Base-by-base conservation (phyloP, 495 filamentous ascomycete species). In the Podospora pseudocomata region DNA sequence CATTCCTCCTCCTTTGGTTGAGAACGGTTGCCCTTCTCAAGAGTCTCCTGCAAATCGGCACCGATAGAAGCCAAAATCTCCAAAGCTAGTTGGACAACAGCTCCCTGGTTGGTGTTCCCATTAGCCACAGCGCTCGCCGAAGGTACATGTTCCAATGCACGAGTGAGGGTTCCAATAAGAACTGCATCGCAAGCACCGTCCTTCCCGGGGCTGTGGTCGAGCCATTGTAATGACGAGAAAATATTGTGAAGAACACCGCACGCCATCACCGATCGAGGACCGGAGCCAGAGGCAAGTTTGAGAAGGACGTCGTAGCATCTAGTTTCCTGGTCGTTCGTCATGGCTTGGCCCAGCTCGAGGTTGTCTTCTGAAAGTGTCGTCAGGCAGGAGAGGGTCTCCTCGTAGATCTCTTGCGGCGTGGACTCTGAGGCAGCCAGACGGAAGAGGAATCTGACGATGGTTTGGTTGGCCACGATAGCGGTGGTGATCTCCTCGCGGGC, bases 21-120 rank as follows among this genome's bases (percentile, higher is more conserved):
- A 11, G 71, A 72, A 44, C 72, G 73, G 49, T 74, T 77, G 4
- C 77, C 76, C 65, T 74, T 81, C 70, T 76, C 79, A 44, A 83
- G 73, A 53, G 81, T 78, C 23, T 80, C 78, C 49, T 84, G 81
- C 23, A 87, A 75, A 28, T 78, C 78, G 2, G 86, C 86, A 27
- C 85, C 86, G 66, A 89, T 87, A 6, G 87, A 87, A 9, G 85
- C 85, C 1, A 87, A 67, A 9, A 86, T 81, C 69, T 88, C 86
- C 1, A 89, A 72, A 18, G 83, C 84, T 18, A 84, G 66, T 69
- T 85, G 79, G 44, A 85, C 65, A 23, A 82, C 75, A 54, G 83
- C 73, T 20, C 71, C 68, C 6, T 77, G 65, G 69, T 56, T 74
- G 2, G 71, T 66, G 18, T 64, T 71, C 26, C 76, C 79, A 26